Base-by-base conservation (phyloP, 257 asterid genomes). In the Solanum dulcamara region DNA sequence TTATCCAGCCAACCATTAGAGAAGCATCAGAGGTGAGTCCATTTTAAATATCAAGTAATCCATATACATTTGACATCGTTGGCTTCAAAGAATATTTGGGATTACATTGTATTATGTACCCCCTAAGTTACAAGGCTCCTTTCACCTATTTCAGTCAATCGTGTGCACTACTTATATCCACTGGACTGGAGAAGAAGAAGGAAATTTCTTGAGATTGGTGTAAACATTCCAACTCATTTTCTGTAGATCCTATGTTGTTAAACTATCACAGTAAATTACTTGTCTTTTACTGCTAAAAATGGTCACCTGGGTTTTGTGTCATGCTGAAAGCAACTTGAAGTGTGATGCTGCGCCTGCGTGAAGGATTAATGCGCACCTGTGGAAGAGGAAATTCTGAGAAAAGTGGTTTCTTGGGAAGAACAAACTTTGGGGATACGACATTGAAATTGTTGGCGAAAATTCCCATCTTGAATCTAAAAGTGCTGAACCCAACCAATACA, bases 221-320 rank as follows among this genome's bases (percentile, higher is more conserved):
- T 30, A 64, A 64, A 64, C 40, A 64, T 1, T 28, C 8, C 44
- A 33, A 67, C 40, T 7, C 57, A 24, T 40, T 74, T 40, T 13
- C n/a, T 42, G 32, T 13, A 72, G 13, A 67, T 17, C 46, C 42
- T 33, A 33, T n/a, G 44, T 59, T 4, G 7, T 32, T 32, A 7
- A 7, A 37, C 66, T 0, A 85, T 6, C 38, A 46, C 6, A 62
- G 32, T 32, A 15, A 48, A 48, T 11, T 74, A 81, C 38, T 44
- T 7, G 59, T 51, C 10, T 51, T 51, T 48, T 51, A 22, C 64
- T 57, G 59, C 38, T 75, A 14, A 44, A 75, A 26, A 24, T 75
- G 24, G 38, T 75, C 38, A 91, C 94, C 91, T 85, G 90, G 85
- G 59, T 81, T 91, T 53, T 85, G 86, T 33, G 91, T 86, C 89